Conservation (phyloP, 2,329 filamentous ascomycete species). For the Cladosporium austrohemisphaericum region DNA sequence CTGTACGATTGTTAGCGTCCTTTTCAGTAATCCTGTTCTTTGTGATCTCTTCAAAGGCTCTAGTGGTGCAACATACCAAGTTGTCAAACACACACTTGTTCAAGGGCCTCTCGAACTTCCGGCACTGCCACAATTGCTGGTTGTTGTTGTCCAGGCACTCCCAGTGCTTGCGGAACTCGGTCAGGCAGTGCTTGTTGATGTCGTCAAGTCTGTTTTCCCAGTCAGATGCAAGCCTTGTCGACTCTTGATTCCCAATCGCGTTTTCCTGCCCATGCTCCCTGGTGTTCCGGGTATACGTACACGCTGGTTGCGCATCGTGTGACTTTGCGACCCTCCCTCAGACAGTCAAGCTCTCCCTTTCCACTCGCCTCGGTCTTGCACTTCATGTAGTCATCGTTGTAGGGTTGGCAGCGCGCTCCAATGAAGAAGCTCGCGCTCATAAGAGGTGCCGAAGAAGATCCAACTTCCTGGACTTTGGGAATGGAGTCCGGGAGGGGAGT, state of each 20-base stretch:
- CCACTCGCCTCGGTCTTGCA: slow-evolving; percentile 95
- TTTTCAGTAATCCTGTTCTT: background rate
- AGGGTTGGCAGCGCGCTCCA: slow-evolving; percentile 86
- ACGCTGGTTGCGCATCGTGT: slow-evolving; percentile 95
- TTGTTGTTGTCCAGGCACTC: slow-evolving; percentile 95
- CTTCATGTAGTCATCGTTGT: slow-evolving; percentile 99
- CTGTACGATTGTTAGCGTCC: slow-evolving; percentile 26
- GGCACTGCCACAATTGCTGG: slow-evolving; percentile 95
- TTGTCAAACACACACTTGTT: slow-evolving; percentile 97
- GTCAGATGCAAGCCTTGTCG: slow-evolving; percentile 8
- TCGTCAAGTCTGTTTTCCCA: slow-evolving; percentile 68
- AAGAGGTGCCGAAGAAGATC: slow-evolving; percentile 86
- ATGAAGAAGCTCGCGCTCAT: slow-evolving; percentile 95
- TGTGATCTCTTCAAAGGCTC: background rate
- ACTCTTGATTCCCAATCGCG: background rate
- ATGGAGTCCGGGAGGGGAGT: slow-evolving; percentile 90
- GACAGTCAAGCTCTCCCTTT: slow-evolving; percentile 85
- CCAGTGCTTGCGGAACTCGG: slow-evolving; percentile 91
- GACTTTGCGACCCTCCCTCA: slow-evolving; percentile 94
- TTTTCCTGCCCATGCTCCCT: background rate
- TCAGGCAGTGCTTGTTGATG: slow-evolving; percentile 90
- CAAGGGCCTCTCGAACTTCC: slow-evolving; percentile 78
- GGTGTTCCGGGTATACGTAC: slow-evolving; percentile 54
- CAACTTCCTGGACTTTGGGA: slow-evolving; percentile 89
- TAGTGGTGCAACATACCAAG: slow-evolving; percentile 61